Percentiles rank a stretch among this genome's conserved stretches.
Conservation (phyloP, 2,329 filamentous ascomycete species). For the Colletotrichum agaves region DNA sequence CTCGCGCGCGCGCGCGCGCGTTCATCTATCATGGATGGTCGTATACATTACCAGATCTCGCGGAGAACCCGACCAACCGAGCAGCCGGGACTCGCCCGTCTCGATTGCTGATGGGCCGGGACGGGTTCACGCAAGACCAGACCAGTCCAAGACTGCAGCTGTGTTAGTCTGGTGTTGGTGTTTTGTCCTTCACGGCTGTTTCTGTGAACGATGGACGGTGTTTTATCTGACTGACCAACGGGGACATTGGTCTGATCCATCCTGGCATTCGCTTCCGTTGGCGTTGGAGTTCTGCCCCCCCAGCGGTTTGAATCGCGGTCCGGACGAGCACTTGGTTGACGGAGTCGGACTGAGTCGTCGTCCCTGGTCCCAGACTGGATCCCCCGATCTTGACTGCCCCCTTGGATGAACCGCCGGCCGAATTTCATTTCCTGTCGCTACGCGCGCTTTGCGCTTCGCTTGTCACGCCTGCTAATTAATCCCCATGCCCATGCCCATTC, state of each 20-base stretch:
- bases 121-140: background rate
- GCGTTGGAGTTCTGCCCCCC: background rate
- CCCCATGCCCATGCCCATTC: background rate
- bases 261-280: background rate
- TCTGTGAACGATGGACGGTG: background rate
- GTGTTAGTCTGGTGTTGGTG: background rate
- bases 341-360: slow-evolving; percentile 2
- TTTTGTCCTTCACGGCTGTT: background rate
- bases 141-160: too few species aligned
- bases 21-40: slow-evolving; percentile 2
- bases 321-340: background rate
- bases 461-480: background rate
- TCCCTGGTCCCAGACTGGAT: slow-evolving; percentile 5
- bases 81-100: background rate
- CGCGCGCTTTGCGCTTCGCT: slow-evolving; percentile 29
- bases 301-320: background rate
- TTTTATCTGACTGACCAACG: background rate
- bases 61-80: slow-evolving; percentile 8
- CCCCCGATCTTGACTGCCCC: background rate
- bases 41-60: slow-evolving; percentile 31
- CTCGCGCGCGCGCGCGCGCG: background rate
- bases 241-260: background rate
- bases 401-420: slow-evolving; percentile 11
- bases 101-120: background rate
- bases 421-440: slow-evolving; percentile 21